Evolutionary conservation across 257 asterid species (phyloP).

Genomic region (Salvia hispanica): DNA sequence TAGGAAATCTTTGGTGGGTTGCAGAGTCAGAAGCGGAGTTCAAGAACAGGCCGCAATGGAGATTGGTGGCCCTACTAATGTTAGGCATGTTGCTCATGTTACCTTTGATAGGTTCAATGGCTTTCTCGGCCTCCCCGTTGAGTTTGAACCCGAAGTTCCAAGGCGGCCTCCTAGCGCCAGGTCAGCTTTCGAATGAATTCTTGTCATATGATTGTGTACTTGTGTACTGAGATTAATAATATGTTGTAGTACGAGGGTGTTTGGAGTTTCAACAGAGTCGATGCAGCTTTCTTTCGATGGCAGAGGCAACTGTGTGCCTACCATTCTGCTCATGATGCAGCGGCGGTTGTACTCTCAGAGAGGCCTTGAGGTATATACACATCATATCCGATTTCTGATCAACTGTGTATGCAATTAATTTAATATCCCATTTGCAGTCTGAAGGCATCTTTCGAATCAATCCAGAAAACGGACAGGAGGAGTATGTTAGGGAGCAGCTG

Average conservation of each 20-base stretch:
- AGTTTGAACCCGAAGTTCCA: conserved; percentile 70
- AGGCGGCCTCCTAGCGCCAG: conserved; percentile 73
- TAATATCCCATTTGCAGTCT: conserved; percentile 30
- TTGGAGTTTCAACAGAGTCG: conserved; percentile 91
- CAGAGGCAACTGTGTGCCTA: conserved; percentile 86
- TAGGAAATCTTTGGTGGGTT: conserved; percentile 57
- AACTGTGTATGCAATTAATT: too few species aligned
- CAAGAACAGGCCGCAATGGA: conserved; percentile 44
- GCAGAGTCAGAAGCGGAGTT: conserved; percentile 32
- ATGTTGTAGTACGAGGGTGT: conserved; percentile 64
- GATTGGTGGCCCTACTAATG: conserved; percentile 62
- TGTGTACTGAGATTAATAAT: too few species aligned
- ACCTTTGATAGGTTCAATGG: conserved; percentile 71
- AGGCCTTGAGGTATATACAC: conserved; percentile 43
- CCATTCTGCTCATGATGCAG: conserved; percentile 89
- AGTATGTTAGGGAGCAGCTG: conserved; percentile 63
- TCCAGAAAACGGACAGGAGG: conserved; percentile 73
- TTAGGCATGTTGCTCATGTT: conserved; percentile 67
- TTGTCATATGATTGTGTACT: background rate
- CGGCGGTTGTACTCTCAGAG: conserved; percentile 74
- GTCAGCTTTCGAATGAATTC: conserved; percentile 22
- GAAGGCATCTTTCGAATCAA: conserved; percentile 87
- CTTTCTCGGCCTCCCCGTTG: conserved; percentile 64
- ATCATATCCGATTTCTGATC: too few species aligned
- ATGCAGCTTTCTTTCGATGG: conserved; percentile 91